phyloP scores from a whole-genome alignment of 768 basidiomycete genomes.

The Naganishia vaughanmartiniae region DNA sequence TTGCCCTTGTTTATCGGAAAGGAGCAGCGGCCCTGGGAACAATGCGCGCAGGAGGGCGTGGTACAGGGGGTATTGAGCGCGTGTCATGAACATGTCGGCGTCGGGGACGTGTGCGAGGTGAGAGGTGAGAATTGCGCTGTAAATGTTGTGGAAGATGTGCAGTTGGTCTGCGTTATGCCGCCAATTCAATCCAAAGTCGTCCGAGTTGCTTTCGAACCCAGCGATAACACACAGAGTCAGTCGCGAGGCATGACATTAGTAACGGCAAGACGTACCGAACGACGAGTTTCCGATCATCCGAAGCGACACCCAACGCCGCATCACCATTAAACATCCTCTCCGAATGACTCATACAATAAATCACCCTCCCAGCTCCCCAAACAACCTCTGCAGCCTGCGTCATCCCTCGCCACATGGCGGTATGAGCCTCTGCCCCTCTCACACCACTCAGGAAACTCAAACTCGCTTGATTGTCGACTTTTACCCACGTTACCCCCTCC shows the following conservation, averaged over 20 bases:
- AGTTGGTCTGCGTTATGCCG: slow-evolving; percentile 31
- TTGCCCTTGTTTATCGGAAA: slow-evolving; percentile 37
- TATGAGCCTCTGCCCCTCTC: slow-evolving; percentile 24
- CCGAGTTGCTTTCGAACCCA: slow-evolving; percentile 41
- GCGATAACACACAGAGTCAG: no score
- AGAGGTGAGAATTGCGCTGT: slow-evolving; percentile 38
- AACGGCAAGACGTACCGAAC: slow-evolving; percentile 37
- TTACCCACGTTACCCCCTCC: slow-evolving; percentile 40
- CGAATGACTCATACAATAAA: slow-evolving; percentile 46
- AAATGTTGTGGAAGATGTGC: slow-evolving; percentile 36
- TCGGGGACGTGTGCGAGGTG: slow-evolving; percentile 39
- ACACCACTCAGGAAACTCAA: slow-evolving; percentile 28
- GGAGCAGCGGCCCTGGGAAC: slow-evolving; percentile 37
- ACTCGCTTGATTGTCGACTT: slow-evolving; percentile 44
- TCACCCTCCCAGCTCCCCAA: slow-evolving; percentile 35
- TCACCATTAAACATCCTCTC: slow-evolving; percentile 44
- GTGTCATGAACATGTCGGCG: slow-evolving; percentile 45
- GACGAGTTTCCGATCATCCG: slow-evolving; percentile 35
- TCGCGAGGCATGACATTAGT: no score
- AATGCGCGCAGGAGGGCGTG: slow-evolving; percentile 40
- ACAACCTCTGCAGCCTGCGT: slow-evolving; percentile 34
- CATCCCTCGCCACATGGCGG: slow-evolving; percentile 42
- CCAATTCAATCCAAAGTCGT: slow-evolving; percentile 39
- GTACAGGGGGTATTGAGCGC: slow-evolving; percentile 34
- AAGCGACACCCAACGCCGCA: slow-evolving; percentile 36